Evolutionary conservation across 2,329 filamentous ascomycete genomes (phyloP), one percentile per base, ranked within the genome.

Genomic region (Thermochaetoides dissita): DNA sequence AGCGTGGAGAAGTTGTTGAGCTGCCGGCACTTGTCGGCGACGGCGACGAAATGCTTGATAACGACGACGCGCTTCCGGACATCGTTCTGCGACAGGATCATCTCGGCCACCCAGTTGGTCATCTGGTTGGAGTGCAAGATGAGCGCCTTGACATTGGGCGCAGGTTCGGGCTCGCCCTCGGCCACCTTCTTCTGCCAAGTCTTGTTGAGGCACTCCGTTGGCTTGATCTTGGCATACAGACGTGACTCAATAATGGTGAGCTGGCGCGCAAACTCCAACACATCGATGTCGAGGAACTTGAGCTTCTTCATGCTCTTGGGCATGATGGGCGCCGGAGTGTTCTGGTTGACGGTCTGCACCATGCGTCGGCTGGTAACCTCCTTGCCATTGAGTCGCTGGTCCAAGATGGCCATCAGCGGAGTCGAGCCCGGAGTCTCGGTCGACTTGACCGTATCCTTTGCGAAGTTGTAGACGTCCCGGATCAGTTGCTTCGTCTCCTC

Each of bases 281-380:
- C 79, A 57, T 98, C 91, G 53, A 98, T 95, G 58, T 98, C 91
- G 43, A 96, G 66, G 65, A 98, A 96, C 62, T 96, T 98, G 53
- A 98, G 74, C 64, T 95, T 98, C 74, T 91, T 95, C 87, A 98
- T 94, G 60, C 96, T 95, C 72, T 94, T 95, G 1, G 91, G 91
- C 59, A 95, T 78, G 57, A 96, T 95, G 1, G 91, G 86, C 32
- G 82, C 68, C 4, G 91, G 89, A 1, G 84, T 83, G 48, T 84
- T 81, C 53, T 81, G 80, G 57, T 79, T 89, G 49, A 91, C 68
- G 0, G 87, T 96, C 48, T 91, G 79, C 11, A 98, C 80, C 58
- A 98, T 74, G 31, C 85, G 79, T 57, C 93, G 88, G 8, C 81
- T 81, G 12, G 84, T 81, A 10, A 82, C 82, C 51, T 96, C 91